Base-by-base conservation (phyloP, 192 early-diverging fungal genomes). In the Spinellus fusiger region DNA sequence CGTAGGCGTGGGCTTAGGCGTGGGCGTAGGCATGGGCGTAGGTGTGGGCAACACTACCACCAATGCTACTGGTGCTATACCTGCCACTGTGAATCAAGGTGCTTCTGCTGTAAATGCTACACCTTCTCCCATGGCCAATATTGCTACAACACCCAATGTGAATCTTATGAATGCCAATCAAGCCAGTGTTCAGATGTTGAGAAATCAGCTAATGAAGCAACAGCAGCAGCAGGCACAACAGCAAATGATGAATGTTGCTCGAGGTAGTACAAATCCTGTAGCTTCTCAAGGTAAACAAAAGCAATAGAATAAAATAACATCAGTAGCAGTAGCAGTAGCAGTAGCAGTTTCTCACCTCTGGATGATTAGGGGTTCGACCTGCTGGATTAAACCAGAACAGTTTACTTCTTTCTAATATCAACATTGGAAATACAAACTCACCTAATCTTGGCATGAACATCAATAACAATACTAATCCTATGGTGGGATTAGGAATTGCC, bases 331-430 rank as follows among this genome's bases (percentile, higher is more conserved):
- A n/a, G n/a, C n/a, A n/a, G n/a, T n/a, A n/a, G n/a, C n/a, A n/a
- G n/a, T n/a, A n/a, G n/a, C n/a, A n/a, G n/a, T n/a, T 53, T 50
- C 38, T 32, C 26, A 49, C 53, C 53, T 46, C 9, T 22, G 12
- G 15, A 26, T 23, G 10, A 44, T 44, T n/a, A 65, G 56, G 44
- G 25, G 35, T 51, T 4, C 64, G 37, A n/a, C 55, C 47, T 13
- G 48, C 47, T 47, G 66, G 65, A 0, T 26, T 74, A 8, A 74
- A 74, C 53, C 34, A 52, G 12, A 69, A 69, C 40, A 74, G 72
- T 49, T 31, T 74, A 13, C 49, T 74, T 37, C 25, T 74, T 22
- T 74, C 72, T 10, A 68, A 74, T 31, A 58, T 68, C 38, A 74
- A 69, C 35, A 50, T 67, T 9, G 58, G 40, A 9, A 69, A 59